Base-by-base conservation (phyloP, 164 flowering plant genomes). In the Chimonanthus praecox region DNA sequence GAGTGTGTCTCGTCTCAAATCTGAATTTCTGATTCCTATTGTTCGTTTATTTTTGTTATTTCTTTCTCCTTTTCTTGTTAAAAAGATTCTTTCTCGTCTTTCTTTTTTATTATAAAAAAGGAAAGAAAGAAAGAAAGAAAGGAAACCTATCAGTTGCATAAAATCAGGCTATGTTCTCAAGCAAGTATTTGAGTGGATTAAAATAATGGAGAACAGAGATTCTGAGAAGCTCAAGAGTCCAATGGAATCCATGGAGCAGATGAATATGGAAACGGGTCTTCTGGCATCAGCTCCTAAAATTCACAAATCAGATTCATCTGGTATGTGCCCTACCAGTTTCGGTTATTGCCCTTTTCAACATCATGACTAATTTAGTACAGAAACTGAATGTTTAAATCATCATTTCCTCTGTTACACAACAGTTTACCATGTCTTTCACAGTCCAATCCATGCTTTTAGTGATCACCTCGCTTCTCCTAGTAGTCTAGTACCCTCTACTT, bases 181-280 rank as follows among this genome's bases (percentile, higher is more conserved):
- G 33, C 33, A 33, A 33, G 33, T 33, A 33, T 33, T 33, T 33
- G 33, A 33, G 33, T 33, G 33, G 33, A 33, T 33, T 33, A 33
- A 33, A 71, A 48, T 15, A 69, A 73, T 69, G 69, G 63, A 68
- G 60, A 33, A 73, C 6, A 71, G 70, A 49, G 60, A 73, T 70
- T 48, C 73, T 47, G 67, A 80, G 67, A 72, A 80, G 70, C 75
- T 77, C 9, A 70, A 74, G 51, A 70, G 75, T 62, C 70, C 68
- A 44, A 20, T 18, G 18, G 77, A 68, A 50, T 49, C 71, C 15
- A 68, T 73, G 21, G 58, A 74, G 58, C 61, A 62, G 8, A 54
- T 72, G 49, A 49, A 54, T 51, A 49, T 47, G 54, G 82, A 68
- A 45, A 58, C n/a, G 49, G 54, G 21, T 58, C 47, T 8, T 4